Base-by-base conservation (phyloP, 2,329 filamentous ascomycete genomes). In the Cytospora schulzeri region DNA sequence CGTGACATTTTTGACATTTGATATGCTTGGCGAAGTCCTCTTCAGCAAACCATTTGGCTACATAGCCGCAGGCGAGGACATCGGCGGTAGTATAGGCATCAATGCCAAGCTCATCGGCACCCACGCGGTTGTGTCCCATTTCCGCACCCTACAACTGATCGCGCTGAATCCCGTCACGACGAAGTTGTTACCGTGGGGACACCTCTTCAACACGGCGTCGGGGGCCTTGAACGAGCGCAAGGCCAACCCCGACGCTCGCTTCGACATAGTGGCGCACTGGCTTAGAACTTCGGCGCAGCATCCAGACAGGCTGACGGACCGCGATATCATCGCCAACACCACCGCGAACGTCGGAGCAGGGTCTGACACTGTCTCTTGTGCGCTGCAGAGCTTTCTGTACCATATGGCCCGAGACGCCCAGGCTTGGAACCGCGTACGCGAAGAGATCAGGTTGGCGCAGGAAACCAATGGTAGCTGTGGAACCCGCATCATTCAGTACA, bases 1-100 rank as follows among this genome's bases (percentile, higher is more conserved):
- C 57, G 64, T 71, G 51, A 71, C 69, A 14, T 71, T 66, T 51
- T 70, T 70, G 51, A 71, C 73, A 19, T 76, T 73, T 52, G 74
- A 76, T 67, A 67, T 75, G 26, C 67, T 75, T 24, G 73, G 74
- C n/a, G 72, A 76, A 60, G 68, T 72, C 57, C 68, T 72, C 50
- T 75, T 74, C 61, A 73, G 71, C 38, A 72, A 71, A 64, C 67
- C 68, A 52, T 72, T 76, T 41, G 74, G 73, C 19, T 75, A 75
- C 62, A 62, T 76, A 26, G 68, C 71, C 29, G 68, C 69, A n/a
- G 74, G 69, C 14, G 62, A 67, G 50, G 75, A 77, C 67, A 69
- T 77, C 17, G 71, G 69, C 60, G 70, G 70, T 45, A 70, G 75
- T 28, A 75, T 77, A 41, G 66, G 62, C 31, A 73, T 71, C 57